phyloP scores from a whole-genome alignment of 768 basidiomycete genomes.

The Astraeus odoratus region DNA sequence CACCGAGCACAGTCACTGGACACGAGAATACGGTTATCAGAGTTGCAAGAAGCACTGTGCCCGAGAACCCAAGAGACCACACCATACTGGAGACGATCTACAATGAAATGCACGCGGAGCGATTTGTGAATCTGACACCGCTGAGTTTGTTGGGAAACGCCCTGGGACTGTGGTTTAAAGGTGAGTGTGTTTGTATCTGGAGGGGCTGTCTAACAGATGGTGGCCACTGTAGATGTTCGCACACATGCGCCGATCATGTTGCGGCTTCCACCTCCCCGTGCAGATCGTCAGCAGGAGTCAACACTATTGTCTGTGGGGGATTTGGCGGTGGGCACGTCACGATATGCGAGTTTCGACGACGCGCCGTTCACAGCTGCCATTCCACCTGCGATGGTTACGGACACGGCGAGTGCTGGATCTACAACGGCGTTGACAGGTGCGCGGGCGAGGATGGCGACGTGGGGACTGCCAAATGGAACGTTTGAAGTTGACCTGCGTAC shows the following conservation, averaged over 20 bases:
- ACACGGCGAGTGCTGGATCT: conserved; percentile 10
- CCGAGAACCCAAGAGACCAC: conserved; percentile 61
- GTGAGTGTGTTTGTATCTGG: conserved; percentile 27
- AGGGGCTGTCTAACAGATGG: not conserved
- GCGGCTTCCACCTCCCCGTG: conserved; percentile 45
- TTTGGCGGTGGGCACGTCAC: conserved; percentile 34
- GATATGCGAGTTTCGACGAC: conserved; percentile 43
- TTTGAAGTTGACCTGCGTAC: conserved; percentile 51
- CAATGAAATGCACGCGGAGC: conserved; percentile 56
- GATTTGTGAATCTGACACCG: conserved; percentile 64
- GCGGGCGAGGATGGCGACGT: not conserved
- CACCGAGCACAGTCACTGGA: no score
- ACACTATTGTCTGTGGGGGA: conserved; percentile 22
- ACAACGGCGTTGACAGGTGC: not conserved
- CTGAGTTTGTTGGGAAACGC: conserved; percentile 53
- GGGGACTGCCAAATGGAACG: conserved; percentile 44
- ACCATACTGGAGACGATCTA: conserved; percentile 58
- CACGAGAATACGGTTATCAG: not conserved
- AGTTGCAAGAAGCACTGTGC: not conserved
- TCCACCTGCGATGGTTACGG: conserved; percentile 33
- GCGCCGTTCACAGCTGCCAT: conserved; percentile 32
- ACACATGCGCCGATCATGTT: conserved; percentile 58
- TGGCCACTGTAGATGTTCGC: conserved; percentile 44
- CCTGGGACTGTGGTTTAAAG: conserved; percentile 55
- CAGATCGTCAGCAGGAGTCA: not conserved